A percentile compares a stretch with the other conserved stretches of the same genome.
Conservation (phyloP, 257 asterid species). For the Petunia axillaris region DNA sequence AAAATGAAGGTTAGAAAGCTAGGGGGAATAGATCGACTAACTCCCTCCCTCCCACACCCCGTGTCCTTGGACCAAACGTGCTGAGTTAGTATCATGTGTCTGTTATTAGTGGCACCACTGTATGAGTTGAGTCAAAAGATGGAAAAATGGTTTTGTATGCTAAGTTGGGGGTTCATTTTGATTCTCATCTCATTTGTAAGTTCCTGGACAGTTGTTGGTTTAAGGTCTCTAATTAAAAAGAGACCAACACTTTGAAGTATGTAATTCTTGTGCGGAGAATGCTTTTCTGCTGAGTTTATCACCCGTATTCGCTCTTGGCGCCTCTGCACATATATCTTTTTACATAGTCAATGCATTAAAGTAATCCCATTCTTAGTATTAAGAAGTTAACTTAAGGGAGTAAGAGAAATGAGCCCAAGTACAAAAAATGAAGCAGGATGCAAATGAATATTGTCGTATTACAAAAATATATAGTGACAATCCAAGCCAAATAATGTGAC, state of each 20-base stretch:
- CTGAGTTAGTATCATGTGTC: neutral
- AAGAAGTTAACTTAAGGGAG: neutral
- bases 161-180: neutral
- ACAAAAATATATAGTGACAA: neutral
- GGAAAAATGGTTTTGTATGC: neutral
- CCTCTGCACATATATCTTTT: too few relatives aligned
- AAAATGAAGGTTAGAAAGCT: too few relatives aligned
- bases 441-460: constrained; percentile 1
- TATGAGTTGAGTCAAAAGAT: neutral
- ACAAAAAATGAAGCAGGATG: neutral
- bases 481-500: constrained; percentile 3
- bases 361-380: too few relatives aligned
- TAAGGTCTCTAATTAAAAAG: neutral
- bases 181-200: neutral
- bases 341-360: too few relatives aligned
- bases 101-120: neutral
- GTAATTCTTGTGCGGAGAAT: neutral
- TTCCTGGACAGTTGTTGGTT: neutral
- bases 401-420: neutral
- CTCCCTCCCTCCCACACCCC: neutral
- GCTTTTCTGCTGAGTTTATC: too few relatives aligned
- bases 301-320: too few relatives aligned
- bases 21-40: neutral
- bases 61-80: neutral
- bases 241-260: neutral